phyloP scores from a whole-genome alignment of 2,329 filamentous ascomycete species.

The Ophiostoma triangulosporum region DNA sequence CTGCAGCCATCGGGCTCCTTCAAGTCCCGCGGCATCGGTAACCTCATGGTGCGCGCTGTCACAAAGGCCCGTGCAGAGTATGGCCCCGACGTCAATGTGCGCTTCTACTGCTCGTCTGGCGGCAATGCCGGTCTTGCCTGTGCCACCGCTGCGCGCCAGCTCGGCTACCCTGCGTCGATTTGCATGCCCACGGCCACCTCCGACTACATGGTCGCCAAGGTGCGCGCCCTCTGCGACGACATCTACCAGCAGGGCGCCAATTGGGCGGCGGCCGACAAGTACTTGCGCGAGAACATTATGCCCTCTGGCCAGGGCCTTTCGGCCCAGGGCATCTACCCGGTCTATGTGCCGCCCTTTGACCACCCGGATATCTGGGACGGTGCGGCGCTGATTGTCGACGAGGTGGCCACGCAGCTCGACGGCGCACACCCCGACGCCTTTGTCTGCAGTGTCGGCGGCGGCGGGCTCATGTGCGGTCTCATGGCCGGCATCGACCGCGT shows the following conservation, averaged over 20 bases:
- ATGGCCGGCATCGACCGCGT: conserved; percentile 43
- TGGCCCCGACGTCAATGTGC: conserved; percentile 27
- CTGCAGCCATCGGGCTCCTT: conserved; percentile 73
- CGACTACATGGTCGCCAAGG: conserved; percentile 52
- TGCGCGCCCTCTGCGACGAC: conserved; percentile 48
- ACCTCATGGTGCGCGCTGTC: conserved; percentile 46
- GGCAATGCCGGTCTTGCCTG: conserved; percentile 73
- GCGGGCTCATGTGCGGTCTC: conserved; percentile 56
- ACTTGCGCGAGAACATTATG: conserved; percentile 45
- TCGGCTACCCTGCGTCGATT: conserved; percentile 53
- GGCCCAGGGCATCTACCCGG: conserved; percentile 26
- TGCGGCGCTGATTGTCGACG: conserved; percentile 40
- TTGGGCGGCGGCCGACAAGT: conserved; percentile 56
- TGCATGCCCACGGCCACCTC: conserved; percentile 56
- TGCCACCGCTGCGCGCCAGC: conserved; percentile 51
- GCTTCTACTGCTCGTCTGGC: conserved; percentile 63
- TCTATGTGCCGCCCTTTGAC: conserved; percentile 56
- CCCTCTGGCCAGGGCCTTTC: conserved; percentile 20
- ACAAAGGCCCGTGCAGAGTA: conserved; percentile 15
- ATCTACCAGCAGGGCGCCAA: conserved; percentile 49
- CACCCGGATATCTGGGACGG: conserved; percentile 54
- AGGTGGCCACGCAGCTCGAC: conserved; percentile 25
- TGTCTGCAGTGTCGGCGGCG: conserved; percentile 58
- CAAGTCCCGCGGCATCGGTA: conserved; percentile 66
- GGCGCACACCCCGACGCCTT: conserved; percentile 39